These are phyloP conservation scores for Nepenthes mirabilis DNA, from an alignment of 148 eudicot genomes.

Conservation along the genomic window DNA sequence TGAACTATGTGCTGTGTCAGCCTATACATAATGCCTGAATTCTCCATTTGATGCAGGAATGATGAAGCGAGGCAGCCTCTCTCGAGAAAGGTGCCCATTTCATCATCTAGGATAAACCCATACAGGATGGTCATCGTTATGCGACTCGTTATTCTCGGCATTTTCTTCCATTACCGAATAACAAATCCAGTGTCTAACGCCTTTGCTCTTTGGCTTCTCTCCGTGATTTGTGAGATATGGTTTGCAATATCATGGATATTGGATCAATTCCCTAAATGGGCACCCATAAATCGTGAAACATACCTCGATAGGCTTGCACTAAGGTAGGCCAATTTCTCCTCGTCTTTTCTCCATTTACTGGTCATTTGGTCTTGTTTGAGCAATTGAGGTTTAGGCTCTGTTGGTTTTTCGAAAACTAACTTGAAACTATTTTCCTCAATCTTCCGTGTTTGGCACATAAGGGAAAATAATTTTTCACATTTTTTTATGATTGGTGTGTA, in stretches of 20 bases:
- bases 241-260: slow-evolving; percentile 79
- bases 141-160: slow-evolving; percentile 54
- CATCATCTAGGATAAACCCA: slow-evolving; percentile 63
- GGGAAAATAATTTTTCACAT: no score
- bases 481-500: no score
- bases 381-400: not conserved
- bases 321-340: slow-evolving; percentile 24
- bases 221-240: slow-evolving; percentile 90
- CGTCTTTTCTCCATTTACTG: not conserved
- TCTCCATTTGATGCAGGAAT: slow-evolving; percentile 33
- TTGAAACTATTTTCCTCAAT: no score
- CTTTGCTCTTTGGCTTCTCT: slow-evolving; percentile 52
- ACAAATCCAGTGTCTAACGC: slow-evolving; percentile 72
- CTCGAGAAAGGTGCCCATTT: slow-evolving; percentile 59
- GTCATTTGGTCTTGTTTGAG: not conserved
- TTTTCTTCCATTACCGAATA: slow-evolving; percentile 66
- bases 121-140: slow-evolving; percentile 70
- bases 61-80: slow-evolving; percentile 79
- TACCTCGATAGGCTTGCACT: slow-evolving; percentile 73
- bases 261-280: slow-evolving; percentile 96
- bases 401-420: no score
- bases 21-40: slow-evolving; percentile 5
- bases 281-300: slow-evolving; percentile 71
- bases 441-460: no score
- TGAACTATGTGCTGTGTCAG: not conserved